Evolutionary conservation across 2,329 filamentous ascomycete genomes (phyloP), one percentile per base, ranked within the genome.

Genomic region (Ascochyta koolunga): DNA sequence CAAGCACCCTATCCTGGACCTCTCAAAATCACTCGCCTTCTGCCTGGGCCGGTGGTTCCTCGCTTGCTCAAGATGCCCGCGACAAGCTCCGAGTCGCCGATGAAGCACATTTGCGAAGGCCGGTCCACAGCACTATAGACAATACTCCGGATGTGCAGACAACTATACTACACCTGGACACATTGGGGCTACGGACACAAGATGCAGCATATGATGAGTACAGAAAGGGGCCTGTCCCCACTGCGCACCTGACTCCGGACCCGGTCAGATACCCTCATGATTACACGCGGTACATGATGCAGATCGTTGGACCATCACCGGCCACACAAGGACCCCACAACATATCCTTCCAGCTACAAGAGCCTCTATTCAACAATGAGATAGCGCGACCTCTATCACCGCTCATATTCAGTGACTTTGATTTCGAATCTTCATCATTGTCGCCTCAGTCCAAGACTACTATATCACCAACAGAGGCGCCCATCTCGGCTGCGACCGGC

Each of bases 61-160:
- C 43, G 4, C 44, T 59, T 3, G 68, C 65, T 11, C 58, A 61
- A 44, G 64, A 70, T 50, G 64, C 61, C 10, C 61, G 66, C 3
- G 36, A 63, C 5, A 65, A 65, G 39, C 50, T 71, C 15, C 62
- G 64, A 36, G 63, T 55, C 1, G 56, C 61, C 2, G 68, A 71
- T 31, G 61, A 69, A 60, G 65, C 62, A 27, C 64, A 59, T 25
- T 37, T 46, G 35, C 56, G 40, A 16, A 64, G 41, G n/a, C 18
- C 8, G 1, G 41, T 24, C 3, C 22, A n/a, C 0, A 37, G 19
- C 8, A 27, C 29, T 4, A 33, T 45, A 4, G 53, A 48, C 27
- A 58, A 38, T 24, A 15, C 38, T 8, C 31, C 47, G 7, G 27
- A 50, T 7, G 21, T 22, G 5, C 15, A 22, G 9, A 31, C 37